phyloP scores from a whole-genome alignment of 768 basidiomycete genomes.

The Butyriboletus loyo region DNA sequence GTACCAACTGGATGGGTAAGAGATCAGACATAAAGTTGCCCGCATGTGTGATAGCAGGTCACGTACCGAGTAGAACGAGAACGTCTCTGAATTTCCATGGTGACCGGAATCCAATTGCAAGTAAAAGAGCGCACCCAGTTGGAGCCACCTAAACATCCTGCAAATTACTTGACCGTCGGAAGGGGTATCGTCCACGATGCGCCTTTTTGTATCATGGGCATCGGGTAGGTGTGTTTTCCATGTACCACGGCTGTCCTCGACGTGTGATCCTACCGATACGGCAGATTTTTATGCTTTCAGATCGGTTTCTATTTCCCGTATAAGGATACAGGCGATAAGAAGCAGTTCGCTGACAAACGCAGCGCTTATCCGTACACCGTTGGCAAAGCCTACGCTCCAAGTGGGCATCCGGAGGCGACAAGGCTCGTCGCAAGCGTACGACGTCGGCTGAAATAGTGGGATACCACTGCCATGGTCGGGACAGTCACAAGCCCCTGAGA shows the following conservation, averaged over 20 bases:
- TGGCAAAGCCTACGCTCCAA: slow-evolving; percentile 38
- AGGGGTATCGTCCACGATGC: slow-evolving; percentile 13
- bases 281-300: slow-evolving; percentile 27
- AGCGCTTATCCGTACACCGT: slow-evolving; percentile 49
- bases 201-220: slow-evolving; percentile 14
- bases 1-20: slow-evolving; percentile 38
- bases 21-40: too few species aligned
- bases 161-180: slow-evolving; percentile 30
- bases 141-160: slow-evolving; percentile 25
- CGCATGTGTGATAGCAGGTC: background rate
- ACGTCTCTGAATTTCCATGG: slow-evolving; percentile 41
- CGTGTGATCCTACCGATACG: background rate
- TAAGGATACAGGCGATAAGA: slow-evolving; percentile 29
- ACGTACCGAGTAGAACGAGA: slow-evolving; percentile 56
- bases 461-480: slow-evolving; percentile 41
- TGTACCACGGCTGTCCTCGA: background rate
- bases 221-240: slow-evolving; percentile 17
- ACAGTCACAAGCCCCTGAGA: slow-evolving; percentile 46
- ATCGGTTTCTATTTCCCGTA: slow-evolving; percentile 40
- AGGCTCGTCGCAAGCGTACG: slow-evolving; percentile 46
- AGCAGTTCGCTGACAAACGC: slow-evolving; percentile 39
- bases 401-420: slow-evolving; percentile 37
- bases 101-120: slow-evolving; percentile 51
- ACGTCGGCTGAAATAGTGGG: slow-evolving; percentile 43
- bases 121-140: slow-evolving; percentile 51